Percentiles rank a stretch among this genome's conserved stretches.
Conservation (phyloP, 352 stramenopile genomes). For the Phytopythium kandeliae region DNA sequence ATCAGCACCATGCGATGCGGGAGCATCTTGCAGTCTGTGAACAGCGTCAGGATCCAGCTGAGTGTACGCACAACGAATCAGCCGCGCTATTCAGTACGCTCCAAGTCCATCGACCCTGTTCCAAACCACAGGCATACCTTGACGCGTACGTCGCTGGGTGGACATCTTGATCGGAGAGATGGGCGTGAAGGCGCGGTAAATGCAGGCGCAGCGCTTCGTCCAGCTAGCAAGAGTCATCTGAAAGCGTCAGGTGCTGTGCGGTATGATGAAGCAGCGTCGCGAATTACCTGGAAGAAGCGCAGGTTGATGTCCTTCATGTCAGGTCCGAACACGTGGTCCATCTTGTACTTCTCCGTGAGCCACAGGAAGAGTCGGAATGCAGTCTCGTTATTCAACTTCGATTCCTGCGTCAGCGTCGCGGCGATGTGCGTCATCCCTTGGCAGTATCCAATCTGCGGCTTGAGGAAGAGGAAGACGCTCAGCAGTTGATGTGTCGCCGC, state of each 20-base stretch:
- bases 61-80: not conserved
- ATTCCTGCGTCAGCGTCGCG: conserved; percentile 33
- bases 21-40: conserved; percentile 39
- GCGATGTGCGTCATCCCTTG: conserved; percentile 48
- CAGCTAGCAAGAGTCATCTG: conserved; percentile 12
- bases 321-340: conserved; percentile 38
- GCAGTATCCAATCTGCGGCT: conserved; percentile 49
- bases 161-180: conserved; percentile 38
- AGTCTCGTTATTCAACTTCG: conserved; percentile 40
- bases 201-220: conserved; percentile 37
- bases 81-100: not conserved
- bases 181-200: conserved; percentile 26
- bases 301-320: conserved; percentile 52
- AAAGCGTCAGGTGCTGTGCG: too few relatives aligned
- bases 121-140: conserved; percentile 11
- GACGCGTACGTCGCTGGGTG: conserved; percentile 46
- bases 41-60: conserved; percentile 51
- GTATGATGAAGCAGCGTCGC: too few relatives aligned
- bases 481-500: conserved; percentile 30
- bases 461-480: conserved; percentile 36
- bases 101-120: not conserved
- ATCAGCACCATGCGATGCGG: conserved; percentile 27
- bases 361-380: conserved; percentile 41
- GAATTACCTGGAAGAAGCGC: conserved; percentile 30
- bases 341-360: conserved; percentile 44